phyloP scores from a whole-genome alignment of 2,329 filamentous ascomycete genomes.

The Penicillium sp. region DNA sequence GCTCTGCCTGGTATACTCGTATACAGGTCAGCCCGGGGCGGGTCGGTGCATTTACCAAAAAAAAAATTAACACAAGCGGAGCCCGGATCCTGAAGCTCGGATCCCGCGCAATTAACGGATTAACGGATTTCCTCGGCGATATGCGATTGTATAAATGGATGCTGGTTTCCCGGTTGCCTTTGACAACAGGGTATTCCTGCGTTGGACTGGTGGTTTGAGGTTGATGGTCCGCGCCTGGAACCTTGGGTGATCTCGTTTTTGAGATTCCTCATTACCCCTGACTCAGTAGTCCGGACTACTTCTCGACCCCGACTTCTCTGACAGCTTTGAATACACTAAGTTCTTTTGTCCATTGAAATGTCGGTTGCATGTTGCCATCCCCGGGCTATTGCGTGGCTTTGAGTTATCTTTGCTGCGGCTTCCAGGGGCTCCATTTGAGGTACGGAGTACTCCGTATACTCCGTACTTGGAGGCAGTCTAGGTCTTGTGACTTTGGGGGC shows the following conservation, averaged over 20 bases:
- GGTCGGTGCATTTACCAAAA: background rate
- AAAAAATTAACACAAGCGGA: background rate
- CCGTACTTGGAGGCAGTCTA: background rate
- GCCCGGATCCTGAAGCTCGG: slow-evolving; percentile 4
- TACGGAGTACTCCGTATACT: background rate
- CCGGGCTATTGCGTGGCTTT: background rate
- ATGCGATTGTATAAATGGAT: slow-evolving; percentile 4
- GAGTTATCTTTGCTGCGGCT: background rate
- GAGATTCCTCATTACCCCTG: slow-evolving; percentile 11
- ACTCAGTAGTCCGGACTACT: slow-evolving; percentile 4
- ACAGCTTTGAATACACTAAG: slow-evolving; percentile 6
- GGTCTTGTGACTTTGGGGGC: background rate
- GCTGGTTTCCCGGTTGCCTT: slow-evolving; percentile 9
- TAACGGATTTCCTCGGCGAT: background rate
- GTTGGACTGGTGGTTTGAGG: background rate
- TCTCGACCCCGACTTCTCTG: background rate
- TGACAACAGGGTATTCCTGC: slow-evolving; percentile 9
- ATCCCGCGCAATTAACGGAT: slow-evolving; percentile 4
- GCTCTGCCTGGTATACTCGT: background rate
- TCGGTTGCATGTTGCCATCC: background rate
- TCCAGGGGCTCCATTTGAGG: slow-evolving; percentile 1
- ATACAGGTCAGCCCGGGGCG: slow-evolving; percentile 1
- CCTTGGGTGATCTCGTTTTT: slow-evolving; percentile 5
- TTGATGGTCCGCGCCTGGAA: background rate
- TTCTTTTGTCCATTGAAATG: background rate